A percentile compares a stretch with the other conserved stretches of the same genome.
Evolutionary conservation across 129 eudicot genomes (phyloP).

Genomic region (Chrysanthemum makinoi): DNA sequence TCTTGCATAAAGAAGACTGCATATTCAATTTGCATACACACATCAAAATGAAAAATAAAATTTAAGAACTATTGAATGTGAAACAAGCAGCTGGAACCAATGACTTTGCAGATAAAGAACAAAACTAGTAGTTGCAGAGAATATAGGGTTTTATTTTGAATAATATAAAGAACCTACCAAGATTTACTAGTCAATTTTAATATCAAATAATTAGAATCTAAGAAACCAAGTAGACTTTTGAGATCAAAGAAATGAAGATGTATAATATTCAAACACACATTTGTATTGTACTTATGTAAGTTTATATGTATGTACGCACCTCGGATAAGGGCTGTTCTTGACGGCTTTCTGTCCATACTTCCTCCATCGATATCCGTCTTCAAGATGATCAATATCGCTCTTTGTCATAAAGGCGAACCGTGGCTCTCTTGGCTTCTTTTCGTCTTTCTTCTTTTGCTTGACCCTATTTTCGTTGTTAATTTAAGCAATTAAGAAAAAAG

Average conservation of each 20-base stretch:
- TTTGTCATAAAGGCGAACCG: conserved; percentile 90
- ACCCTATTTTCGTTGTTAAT: conserved; percentile 26
- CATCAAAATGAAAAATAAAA: not conserved
- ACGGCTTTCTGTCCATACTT: conserved; percentile 96
- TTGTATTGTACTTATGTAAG: not conserved
- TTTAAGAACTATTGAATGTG: not conserved
- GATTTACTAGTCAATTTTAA: conserved; percentile 21
- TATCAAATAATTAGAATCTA: conserved; percentile 24
- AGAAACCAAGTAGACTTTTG: conserved; percentile 32
- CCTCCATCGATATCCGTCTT: conserved; percentile 98
- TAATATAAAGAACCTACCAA: conserved; percentile 14
- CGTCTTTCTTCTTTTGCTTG: conserved; percentile 55
- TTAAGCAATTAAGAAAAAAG: not conserved
- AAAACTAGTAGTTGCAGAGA: conserved; percentile 29
- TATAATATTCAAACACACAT: not conserved
- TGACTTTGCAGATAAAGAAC: conserved; percentile 25
- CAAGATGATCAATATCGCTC: conserved; percentile 92
- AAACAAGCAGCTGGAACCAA: conserved; percentile 13
- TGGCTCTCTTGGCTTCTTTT: conserved; percentile 70
- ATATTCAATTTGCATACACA: no score
- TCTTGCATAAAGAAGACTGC: not conserved
- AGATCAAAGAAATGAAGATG: conserved; percentile 19
- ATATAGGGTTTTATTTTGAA: conserved; percentile 27
- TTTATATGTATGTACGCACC: conserved; percentile 34
- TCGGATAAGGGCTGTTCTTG: conserved; percentile 89